Percentiles rank a stretch among this genome's conserved stretches.
Conservation (phyloP, 164 flowering plant genomes). For the Chimonanthus salicifolius region DNA sequence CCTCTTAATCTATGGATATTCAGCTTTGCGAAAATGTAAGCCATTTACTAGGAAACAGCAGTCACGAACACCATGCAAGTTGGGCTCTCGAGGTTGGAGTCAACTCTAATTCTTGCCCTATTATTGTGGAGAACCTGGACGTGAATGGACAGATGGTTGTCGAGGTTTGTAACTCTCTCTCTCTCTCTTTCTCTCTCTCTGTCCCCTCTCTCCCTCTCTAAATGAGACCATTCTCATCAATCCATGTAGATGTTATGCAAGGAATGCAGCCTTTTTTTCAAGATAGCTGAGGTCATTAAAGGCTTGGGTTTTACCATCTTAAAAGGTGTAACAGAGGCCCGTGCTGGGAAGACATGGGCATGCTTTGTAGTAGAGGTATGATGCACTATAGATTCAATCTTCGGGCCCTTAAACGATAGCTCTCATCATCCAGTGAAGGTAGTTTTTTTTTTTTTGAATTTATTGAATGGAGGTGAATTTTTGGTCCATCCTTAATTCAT, state of each 20-base stretch:
- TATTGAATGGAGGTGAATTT: no score
- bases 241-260: slow-evolving; percentile 63
- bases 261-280: slow-evolving; percentile 59
- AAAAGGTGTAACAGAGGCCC: slow-evolving; percentile 55
- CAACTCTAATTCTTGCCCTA: slow-evolving; percentile 13
- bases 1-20: not conserved
- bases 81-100: slow-evolving; percentile 33
- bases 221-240: not conserved
- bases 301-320: slow-evolving; percentile 58
- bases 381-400: not conserved
- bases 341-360: slow-evolving; percentile 49
- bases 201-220: not conserved
- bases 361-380: slow-evolving; percentile 64
- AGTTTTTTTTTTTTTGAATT: no score
- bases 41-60: not conserved
- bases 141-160: slow-evolving; percentile 28
- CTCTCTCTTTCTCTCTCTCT: not conserved
- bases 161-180: slow-evolving; percentile 17
- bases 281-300: slow-evolving; percentile 69
- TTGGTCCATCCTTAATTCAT: no score
- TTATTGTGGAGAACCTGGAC: slow-evolving; percentile 22
- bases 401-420: no score
- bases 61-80: not conserved
- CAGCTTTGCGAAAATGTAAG: slow-evolving; percentile 5
- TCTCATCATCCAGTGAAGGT: no score